A percentile compares a stretch with the other conserved stretches of the same genome.
Evolutionary conservation across 768 basidiomycete species (phyloP).

Genomic region (Russula sp.): DNA sequence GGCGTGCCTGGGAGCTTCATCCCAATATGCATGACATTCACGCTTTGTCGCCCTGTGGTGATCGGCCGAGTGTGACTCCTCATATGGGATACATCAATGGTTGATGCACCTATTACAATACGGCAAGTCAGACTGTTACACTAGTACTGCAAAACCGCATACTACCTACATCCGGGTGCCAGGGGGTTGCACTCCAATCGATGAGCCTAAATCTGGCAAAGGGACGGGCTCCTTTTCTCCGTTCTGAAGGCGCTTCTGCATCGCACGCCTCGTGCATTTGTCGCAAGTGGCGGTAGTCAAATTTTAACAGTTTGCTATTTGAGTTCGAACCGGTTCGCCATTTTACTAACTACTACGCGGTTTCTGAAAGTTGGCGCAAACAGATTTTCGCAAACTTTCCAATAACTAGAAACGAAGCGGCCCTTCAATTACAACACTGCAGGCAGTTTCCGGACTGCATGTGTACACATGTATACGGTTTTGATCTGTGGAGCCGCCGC

Average conservation of each 20-base stretch:
- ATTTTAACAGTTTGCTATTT: background rate
- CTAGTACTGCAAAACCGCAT: background rate
- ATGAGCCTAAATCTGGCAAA: slow-evolving; percentile 9
- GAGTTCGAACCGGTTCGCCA: slow-evolving; percentile 20
- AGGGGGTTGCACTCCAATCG: slow-evolving; percentile 19
- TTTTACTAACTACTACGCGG: background rate
- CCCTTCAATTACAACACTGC: background rate
- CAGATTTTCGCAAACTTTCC: background rate
- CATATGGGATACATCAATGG: background rate
- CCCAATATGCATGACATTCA: background rate
- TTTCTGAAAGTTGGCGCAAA: background rate
- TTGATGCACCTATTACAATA: slow-evolving; percentile 13
- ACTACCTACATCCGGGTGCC: slow-evolving; percentile 4
- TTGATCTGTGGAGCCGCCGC: slow-evolving; percentile 1
- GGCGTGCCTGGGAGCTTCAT: slow-evolving; percentile 15
- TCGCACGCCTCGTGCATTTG: background rate
- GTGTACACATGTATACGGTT: background rate
- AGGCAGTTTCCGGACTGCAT: background rate
- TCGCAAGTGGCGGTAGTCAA: background rate
- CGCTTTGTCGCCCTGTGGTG: background rate
- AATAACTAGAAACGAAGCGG: background rate
- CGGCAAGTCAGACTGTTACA: slow-evolving; percentile 1
- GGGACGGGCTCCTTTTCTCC: slow-evolving; percentile 2
- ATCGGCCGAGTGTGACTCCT: no score
- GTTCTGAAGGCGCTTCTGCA: slow-evolving; percentile 10